A percentile compares a stretch with the other conserved stretches of the same genome.
Evolutionary conservation across 495 filamentous ascomycete genomes (phyloP).

Genomic region (Aspergillus incahuasiensis): DNA sequence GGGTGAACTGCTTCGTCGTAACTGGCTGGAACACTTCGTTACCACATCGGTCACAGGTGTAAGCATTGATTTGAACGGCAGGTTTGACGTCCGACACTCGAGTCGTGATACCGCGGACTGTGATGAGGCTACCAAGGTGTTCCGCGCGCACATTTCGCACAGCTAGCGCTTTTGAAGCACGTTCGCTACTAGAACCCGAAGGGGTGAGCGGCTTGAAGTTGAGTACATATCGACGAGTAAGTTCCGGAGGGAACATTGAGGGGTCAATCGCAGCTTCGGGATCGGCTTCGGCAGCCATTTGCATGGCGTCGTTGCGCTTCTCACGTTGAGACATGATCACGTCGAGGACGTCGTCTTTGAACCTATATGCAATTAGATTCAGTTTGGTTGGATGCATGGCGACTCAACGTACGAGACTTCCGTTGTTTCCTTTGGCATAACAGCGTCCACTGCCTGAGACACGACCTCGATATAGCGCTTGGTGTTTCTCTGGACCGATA

Average conservation of each 20-base stretch:
- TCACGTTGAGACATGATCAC: slow-evolving; percentile 90
- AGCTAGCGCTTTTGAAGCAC: slow-evolving; percentile 72
- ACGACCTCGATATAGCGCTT: slow-evolving; percentile 91
- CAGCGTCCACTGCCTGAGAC: slow-evolving; percentile 79
- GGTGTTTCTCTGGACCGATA: slow-evolving; percentile 85
- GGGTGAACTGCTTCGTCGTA: slow-evolving; percentile 82
- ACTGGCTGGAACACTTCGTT: slow-evolving; percentile 97
- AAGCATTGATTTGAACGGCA: slow-evolving; percentile 93
- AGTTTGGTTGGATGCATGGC: background rate
- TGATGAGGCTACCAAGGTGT: slow-evolving; percentile 89
- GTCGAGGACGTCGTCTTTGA: slow-evolving; percentile 96
- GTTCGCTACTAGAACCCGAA: slow-evolving; percentile 59
- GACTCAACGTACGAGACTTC: slow-evolving; percentile 64
- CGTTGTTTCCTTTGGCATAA: slow-evolving; percentile 72
- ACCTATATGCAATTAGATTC: slow-evolving; percentile 44
- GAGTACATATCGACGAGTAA: slow-evolving; percentile 90
- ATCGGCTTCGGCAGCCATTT: slow-evolving; percentile 61
- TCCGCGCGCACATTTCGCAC: slow-evolving; percentile 90
- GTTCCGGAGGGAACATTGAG: slow-evolving; percentile 77
- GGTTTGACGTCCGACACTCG: slow-evolving; percentile 97
- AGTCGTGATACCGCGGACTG: slow-evolving; percentile 89
- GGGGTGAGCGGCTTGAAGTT: slow-evolving; percentile 88
- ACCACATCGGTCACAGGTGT: slow-evolving; percentile 93
- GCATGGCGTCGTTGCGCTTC: slow-evolving; percentile 74
- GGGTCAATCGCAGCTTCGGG: slow-evolving; percentile 50